These are phyloP conservation scores for Calvatia gigantea DNA, from an alignment of 768 basidiomycete species.

Conservation along the genomic window DNA sequence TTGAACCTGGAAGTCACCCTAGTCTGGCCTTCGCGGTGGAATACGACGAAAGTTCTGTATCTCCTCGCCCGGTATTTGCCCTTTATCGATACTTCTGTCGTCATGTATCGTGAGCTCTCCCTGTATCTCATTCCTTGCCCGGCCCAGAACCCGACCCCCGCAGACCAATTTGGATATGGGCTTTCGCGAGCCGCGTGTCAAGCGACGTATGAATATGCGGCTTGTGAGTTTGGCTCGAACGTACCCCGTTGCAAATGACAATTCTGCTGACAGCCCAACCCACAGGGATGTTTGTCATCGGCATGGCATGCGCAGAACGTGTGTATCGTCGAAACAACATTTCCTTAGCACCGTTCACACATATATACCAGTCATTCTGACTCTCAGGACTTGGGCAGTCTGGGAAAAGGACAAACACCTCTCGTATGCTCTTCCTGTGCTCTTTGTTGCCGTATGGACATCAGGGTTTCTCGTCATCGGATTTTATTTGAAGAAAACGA, in stretches of 20 bases:
- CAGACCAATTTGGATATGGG: conserved; percentile 9
- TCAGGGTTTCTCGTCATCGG: conserved; percentile 4
- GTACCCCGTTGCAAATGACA: neutral
- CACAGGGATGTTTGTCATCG: conserved; percentile 10
- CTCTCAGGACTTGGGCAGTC: conserved; percentile 12
- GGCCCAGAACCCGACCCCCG: neutral
- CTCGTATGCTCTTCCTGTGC: neutral
- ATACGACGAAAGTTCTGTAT: conserved; percentile 8
- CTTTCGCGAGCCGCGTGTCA: neutral
- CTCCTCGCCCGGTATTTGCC: conserved; percentile 12
- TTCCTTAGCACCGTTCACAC: neutral
- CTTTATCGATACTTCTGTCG: conserved; percentile 12
- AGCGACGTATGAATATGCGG: conserved; percentile 3
- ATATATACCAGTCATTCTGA: conserved; percentile 6
- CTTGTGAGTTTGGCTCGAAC: conserved; percentile 1
- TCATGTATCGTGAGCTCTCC: conserved; percentile 9
- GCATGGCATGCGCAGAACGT: conserved; percentile 13
- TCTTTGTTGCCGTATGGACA: conserved; percentile 2
- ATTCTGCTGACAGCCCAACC: no score
- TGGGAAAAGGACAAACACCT: conserved; percentile 9
- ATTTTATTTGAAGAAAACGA: neutral
- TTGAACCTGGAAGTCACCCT: conserved; percentile 17
- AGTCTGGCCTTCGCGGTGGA: conserved; percentile 9
- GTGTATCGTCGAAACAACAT: neutral
- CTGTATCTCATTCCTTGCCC: neutral